Percentiles rank a stretch among this genome's conserved stretches.
Evolutionary conservation across 2,329 filamentous ascomycete species (phyloP).

Genomic region (Chaetomium globosum): DNA sequence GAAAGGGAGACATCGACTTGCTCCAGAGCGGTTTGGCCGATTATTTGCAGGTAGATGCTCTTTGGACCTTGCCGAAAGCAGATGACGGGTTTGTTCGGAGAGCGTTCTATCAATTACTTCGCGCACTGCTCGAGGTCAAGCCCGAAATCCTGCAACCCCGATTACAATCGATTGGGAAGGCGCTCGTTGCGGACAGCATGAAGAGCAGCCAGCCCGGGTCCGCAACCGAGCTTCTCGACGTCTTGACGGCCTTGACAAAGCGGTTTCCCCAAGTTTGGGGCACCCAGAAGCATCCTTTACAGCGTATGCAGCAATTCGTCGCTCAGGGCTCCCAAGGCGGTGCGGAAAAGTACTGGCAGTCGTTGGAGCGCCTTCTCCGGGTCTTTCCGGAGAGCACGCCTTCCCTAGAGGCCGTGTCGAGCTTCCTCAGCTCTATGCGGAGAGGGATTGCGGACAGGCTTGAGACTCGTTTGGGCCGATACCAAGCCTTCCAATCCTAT

Average conservation of each 20-base stretch:
- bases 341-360: slow-evolving; percentile 70
- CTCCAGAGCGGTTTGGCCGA: slow-evolving; percentile 63
- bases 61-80: slow-evolving; percentile 69
- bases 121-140: slow-evolving; percentile 51
- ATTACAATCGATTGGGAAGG: slow-evolving; percentile 55
- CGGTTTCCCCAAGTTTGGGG: slow-evolving; percentile 74
- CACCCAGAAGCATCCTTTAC: slow-evolving; percentile 58
- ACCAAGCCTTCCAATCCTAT: slow-evolving; percentile 75
- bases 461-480: slow-evolving; percentile 69
- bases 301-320: slow-evolving; percentile 70
- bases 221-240: slow-evolving; percentile 68
- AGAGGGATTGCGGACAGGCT: slow-evolving; percentile 73
- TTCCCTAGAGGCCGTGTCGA: slow-evolving; percentile 54
- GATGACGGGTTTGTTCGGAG: slow-evolving; percentile 59
- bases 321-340: slow-evolving; percentile 84
- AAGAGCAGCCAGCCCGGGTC: slow-evolving; percentile 74
- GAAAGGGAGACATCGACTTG: slow-evolving; percentile 62
- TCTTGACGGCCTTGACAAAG: slow-evolving; percentile 67
- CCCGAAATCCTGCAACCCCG: slow-evolving; percentile 53
- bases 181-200: slow-evolving; percentile 73
- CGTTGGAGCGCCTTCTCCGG: slow-evolving; percentile 64
- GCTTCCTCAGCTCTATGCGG: slow-evolving; percentile 68
- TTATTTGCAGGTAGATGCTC: slow-evolving; percentile 65
- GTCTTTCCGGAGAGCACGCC: slow-evolving; percentile 56
- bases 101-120: slow-evolving; percentile 55